A percentile compares a stretch with the other conserved stretches of the same genome.
Conservation (phyloP, 192 early-diverging fungal species). For the Mortierella alpina region DNA sequence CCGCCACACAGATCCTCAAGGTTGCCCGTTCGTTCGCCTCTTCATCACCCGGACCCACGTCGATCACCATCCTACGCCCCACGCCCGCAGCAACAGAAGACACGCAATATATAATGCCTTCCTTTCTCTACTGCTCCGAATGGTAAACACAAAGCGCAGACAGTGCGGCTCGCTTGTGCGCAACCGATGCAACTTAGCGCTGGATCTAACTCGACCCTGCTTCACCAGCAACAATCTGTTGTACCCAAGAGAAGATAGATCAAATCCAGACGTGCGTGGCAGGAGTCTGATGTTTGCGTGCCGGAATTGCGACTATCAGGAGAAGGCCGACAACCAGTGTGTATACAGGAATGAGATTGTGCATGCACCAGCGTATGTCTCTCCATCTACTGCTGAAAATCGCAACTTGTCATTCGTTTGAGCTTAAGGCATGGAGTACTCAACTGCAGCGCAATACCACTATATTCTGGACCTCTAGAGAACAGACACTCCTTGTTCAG, state of each 20-base stretch:
- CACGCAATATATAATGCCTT: slow-evolving; percentile 48
- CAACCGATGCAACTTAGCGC: slow-evolving; percentile 6
- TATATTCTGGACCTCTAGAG: slow-evolving; percentile 46
- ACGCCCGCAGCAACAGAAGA: too few species aligned
- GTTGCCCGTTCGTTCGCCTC: too few species aligned
- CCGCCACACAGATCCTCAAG: too few species aligned
- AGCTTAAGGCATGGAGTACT: too few species aligned
- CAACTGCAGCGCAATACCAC: not conserved
- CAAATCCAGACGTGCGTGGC: slow-evolving; percentile 37
- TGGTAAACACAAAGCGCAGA: slow-evolving; percentile 49
- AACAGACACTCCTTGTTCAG: slow-evolving; percentile 80
- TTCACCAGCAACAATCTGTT: slow-evolving; percentile 79
- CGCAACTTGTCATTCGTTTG: not conserved
- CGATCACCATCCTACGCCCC: too few species aligned
- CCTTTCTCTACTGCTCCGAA: slow-evolving; percentile 64
- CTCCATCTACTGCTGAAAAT: not conserved
- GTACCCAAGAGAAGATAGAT: slow-evolving; percentile 80
- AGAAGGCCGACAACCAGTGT: slow-evolving; percentile 74
- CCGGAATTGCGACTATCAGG: slow-evolving; percentile 81
- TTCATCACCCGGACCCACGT: too few species aligned
- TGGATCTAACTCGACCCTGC: not conserved
- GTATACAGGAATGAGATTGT: slow-evolving; percentile 82
- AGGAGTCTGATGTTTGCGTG: slow-evolving; percentile 75
- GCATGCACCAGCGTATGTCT: slow-evolving; percentile 62
- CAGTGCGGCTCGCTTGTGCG: not conserved